Conservation (phyloP, 2,329 filamentous ascomycete species). For the Dendrostoma leiphaemia region DNA sequence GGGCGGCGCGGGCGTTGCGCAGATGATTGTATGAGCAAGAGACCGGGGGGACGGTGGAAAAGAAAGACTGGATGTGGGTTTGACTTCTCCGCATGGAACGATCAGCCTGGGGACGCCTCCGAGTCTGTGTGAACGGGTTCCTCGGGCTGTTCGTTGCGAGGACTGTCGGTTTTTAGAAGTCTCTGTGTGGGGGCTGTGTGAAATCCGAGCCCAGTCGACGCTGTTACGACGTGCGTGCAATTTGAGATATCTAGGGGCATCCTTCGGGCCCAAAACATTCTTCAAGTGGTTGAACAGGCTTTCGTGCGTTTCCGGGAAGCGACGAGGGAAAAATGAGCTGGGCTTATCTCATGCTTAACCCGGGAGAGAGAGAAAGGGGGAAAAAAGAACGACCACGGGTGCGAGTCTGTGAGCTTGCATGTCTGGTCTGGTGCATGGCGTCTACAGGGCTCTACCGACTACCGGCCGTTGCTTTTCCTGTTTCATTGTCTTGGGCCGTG, state of each 20-base stretch:
- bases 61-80: background rate
- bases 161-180: background rate
- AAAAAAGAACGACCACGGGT: background rate
- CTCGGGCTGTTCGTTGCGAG: too few relatives aligned
- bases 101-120: background rate
- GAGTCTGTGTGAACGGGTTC: too few relatives aligned
- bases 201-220: too few relatives aligned
- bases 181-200: background rate
- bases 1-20: slow-evolving; percentile 87
- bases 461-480: slow-evolving; percentile 2
- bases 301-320: too few relatives aligned
- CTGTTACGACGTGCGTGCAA: too few relatives aligned
- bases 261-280: too few relatives aligned
- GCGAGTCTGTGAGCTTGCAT: slow-evolving; percentile 6
- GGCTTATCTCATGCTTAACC: slow-evolving; percentile 4
- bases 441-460: slow-evolving; percentile 3
- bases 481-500: background rate
- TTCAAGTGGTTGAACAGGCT: background rate
- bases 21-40: slow-evolving; percentile 83
- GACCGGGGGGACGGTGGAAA: background rate
- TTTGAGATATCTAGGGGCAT: too few relatives aligned
- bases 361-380: background rate
- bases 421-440: slow-evolving; percentile 15
- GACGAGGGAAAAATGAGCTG: slow-evolving; percentile 1
- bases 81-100: background rate